Evolutionary conservation across 805 yeast species (phyloP).

Genomic region (Saturnispora dispora): DNA sequence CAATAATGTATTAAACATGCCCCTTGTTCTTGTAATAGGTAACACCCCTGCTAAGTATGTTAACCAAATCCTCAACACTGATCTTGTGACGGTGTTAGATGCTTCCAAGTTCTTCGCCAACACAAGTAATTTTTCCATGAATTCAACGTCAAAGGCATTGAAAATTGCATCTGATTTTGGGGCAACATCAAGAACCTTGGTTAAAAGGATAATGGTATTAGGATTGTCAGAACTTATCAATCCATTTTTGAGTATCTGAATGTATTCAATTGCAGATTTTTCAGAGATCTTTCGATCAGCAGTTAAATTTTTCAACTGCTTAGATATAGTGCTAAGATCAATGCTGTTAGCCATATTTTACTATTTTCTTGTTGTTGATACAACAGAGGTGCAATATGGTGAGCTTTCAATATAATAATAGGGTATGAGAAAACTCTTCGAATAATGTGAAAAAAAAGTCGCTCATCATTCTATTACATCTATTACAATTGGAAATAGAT

Average conservation of each 20-base stretch:
- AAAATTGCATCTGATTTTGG: conserved; percentile 26
- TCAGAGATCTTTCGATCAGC: conserved; percentile 7
- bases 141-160: conserved; percentile 16
- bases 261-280: background rate
- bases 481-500: too few relatives aligned
- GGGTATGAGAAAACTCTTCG: background rate
- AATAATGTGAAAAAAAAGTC: too few relatives aligned
- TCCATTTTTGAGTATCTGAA: background rate
- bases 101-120: conserved; percentile 15
- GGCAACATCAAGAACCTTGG: conserved; percentile 41
- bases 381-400: background rate
- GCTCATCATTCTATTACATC: background rate
- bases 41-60: conserved; percentile 36
- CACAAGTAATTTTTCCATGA: conserved; percentile 19
- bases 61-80: conserved; percentile 24
- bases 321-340: conserved; percentile 22
- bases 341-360: background rate
- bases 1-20: conserved; percentile 23
- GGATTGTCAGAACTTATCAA: conserved; percentile 22
- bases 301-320: conserved; percentile 20
- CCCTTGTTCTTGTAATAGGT: conserved; percentile 26
- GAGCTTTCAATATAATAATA: background rate
- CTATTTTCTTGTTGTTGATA: background rate
- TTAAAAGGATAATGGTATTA: conserved; percentile 44
- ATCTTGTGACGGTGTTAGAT: conserved; percentile 9